Evolutionary conservation across 768 basidiomycete species (phyloP).

Genomic region (Lactifluus pinguis): DNA sequence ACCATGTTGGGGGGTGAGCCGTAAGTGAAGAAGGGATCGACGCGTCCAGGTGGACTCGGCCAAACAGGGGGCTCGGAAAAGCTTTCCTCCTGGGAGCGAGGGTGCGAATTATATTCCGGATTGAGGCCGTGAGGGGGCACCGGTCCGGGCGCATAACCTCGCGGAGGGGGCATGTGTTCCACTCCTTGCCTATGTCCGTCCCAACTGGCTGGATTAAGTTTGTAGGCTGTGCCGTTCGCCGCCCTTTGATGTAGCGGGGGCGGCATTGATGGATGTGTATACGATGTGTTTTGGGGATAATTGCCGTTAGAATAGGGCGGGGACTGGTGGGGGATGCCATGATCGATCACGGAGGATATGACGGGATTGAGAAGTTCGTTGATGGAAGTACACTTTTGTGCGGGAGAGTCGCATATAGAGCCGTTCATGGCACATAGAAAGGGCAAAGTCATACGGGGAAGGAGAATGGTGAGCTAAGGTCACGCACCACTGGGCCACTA

Average conservation of each 20-base stretch:
- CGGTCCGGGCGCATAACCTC: conserved; percentile 5
- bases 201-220: conserved; percentile 60
- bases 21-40: conserved; percentile 30
- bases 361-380: conserved; percentile 43
- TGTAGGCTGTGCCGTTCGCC: conserved; percentile 29
- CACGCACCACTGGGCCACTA: too few relatives aligned
- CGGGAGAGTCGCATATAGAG: conserved; percentile 32
- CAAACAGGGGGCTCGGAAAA: conserved; percentile 23
- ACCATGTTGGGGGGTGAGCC: too few relatives aligned
- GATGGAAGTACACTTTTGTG: conserved; percentile 41
- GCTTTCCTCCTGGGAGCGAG: conserved; percentile 18
- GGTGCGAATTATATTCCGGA: conserved; percentile 19
- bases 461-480: too few relatives aligned
- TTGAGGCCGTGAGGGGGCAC: conserved; percentile 21
- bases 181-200: conserved; percentile 28
- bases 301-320: conserved; percentile 2
- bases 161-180: conserved; percentile 11
- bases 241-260: conserved; percentile 11
- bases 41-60: conserved; percentile 28
- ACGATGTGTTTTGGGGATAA: conserved; percentile 12
- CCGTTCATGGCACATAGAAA: conserved; percentile 28
- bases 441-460: too few relatives aligned
- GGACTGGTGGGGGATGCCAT: conserved; percentile 23
- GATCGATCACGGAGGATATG: conserved; percentile 25
- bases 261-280: conserved; percentile 17